Evolutionary conservation across 2,329 filamentous ascomycete genomes (phyloP).

Genomic region (Diaporthe ilicicola): DNA sequence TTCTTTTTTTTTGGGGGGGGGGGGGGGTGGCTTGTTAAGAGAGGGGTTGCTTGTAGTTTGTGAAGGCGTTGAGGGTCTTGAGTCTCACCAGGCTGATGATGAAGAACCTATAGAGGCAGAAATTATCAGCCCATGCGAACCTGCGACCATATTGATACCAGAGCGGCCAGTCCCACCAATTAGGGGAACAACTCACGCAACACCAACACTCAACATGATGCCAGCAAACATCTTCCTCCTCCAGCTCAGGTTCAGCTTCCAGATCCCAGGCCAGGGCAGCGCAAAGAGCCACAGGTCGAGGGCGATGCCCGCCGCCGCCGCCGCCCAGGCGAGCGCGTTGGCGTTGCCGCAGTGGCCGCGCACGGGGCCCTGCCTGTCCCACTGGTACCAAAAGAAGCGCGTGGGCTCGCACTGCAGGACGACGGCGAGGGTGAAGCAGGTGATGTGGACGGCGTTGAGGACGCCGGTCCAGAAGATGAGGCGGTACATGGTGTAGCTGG

Average conservation of each 20-base stretch:
- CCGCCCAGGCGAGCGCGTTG: slow-evolving; percentile 42
- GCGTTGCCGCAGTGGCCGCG: slow-evolving; percentile 42
- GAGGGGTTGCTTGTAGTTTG: slow-evolving; percentile 1
- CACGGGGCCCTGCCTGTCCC: slow-evolving; percentile 42
- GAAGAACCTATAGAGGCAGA: not conserved
- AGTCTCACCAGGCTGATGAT: slow-evolving; percentile 10
- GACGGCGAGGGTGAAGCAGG: slow-evolving; percentile 39
- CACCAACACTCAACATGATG: slow-evolving; percentile 49
- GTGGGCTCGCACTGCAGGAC: slow-evolving; percentile 44
- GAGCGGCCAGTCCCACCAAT: not conserved
- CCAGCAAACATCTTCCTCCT: slow-evolving; percentile 50
- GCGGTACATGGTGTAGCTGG: slow-evolving; percentile 36
- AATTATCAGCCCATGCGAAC: not conserved
- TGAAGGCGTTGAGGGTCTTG: not conserved
- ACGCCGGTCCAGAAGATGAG: slow-evolving; percentile 39
- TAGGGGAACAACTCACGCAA: not conserved
- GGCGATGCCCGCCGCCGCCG: slow-evolving; percentile 48
- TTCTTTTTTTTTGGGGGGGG: not conserved
- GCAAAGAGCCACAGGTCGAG: slow-evolving; percentile 51
- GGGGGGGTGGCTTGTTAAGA: not conserved
- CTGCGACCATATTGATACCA: not conserved
- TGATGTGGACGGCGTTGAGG: slow-evolving; percentile 39
- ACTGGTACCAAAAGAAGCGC: slow-evolving; percentile 41
- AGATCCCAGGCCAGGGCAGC: slow-evolving; percentile 49
- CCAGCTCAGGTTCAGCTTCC: slow-evolving; percentile 47